Percentiles rank a stretch among this genome's conserved stretches.
Conservation (phyloP, 2,329 filamentous ascomycete species). For the Ophiocordyceps sinensis region DNA sequence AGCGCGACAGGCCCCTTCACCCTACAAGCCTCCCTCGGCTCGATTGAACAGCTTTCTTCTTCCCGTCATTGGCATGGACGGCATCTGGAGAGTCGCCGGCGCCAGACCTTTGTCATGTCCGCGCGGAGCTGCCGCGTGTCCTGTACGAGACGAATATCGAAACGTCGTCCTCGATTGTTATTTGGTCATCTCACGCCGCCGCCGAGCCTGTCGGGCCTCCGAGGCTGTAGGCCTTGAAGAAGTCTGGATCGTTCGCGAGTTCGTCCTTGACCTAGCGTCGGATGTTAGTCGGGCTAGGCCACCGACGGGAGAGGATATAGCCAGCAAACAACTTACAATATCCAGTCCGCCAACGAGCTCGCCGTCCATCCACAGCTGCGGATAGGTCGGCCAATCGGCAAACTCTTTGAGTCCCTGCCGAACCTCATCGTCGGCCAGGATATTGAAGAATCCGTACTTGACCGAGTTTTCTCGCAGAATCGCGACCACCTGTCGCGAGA, state of each 20-base stretch:
- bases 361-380: constrained; percentile 83
- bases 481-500: constrained; percentile 77
- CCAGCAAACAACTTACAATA: constrained; percentile 56
- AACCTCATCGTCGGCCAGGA: constrained; percentile 92
- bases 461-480: constrained; percentile 80
- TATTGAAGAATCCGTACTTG: constrained; percentile 98
- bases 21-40: too few relatives aligned
- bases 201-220: constrained; percentile 25
- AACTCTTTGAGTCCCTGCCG: constrained; percentile 92
- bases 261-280: constrained; percentile 73
- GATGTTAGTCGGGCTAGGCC: background rate
- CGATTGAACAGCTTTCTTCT: too few relatives aligned
- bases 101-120: background rate
- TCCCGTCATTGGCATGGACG: too few relatives aligned
- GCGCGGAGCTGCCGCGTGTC: background rate
- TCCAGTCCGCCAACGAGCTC: constrained; percentile 88
- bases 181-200: constrained; percentile 11
- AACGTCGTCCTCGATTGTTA: background rate
- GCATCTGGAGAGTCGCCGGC: background rate
- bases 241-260: constrained; percentile 67
- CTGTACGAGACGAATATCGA: background rate
- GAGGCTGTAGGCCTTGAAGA: constrained; percentile 61
- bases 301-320: background rate
- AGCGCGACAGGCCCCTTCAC: too few relatives aligned
- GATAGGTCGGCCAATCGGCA: constrained; percentile 97